Evolutionary conservation across 2,329 filamentous ascomycete genomes (phyloP), one percentile per base, ranked within the genome.

Genomic region (Endocalyx cinctus): DNA sequence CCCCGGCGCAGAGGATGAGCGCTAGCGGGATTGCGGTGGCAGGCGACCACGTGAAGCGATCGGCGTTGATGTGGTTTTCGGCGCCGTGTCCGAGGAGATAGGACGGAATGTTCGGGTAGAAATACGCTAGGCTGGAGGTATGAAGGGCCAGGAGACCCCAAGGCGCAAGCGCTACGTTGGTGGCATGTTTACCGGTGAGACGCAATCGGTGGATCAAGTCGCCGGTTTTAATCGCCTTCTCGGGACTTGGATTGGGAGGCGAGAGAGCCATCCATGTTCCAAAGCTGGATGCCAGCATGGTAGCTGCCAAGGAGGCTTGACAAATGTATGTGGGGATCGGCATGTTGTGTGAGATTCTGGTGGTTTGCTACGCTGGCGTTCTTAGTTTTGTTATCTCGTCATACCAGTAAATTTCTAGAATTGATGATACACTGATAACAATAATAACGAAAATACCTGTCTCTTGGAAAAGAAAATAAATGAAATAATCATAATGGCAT

Each of bases 1-100:
- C 25, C 1, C 60, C 60, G 4, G 35, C 50, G 25, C 46, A 48
- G 4, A 62, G 27, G 13, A 63, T 50, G 1, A 62, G 39, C 1
- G 45, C 48, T 6, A 66, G 30, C 3, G 62, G 62, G 14, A 65
- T 30, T 1, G 45, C 39, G 2, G 62, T 64, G 12, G 50, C 39
- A 10, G 45, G 14, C 5, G 61, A 61, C 60, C 62, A 66, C 6
- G 60, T 62, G 18, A 63, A 35, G 10, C 59, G 41, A 18, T 43
- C 25, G 1, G 31, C 13, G 35, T 62, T 57, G 7, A 66, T 37
- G 4, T 42, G 39, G 30, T 62, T 62, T n/a, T 45, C 40, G 5
- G 37, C 36, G n/a, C 53, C 59, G 35, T 55, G 27, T 16, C 47
- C 40, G n/a, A 59, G 37, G 5, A 60, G 29, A 16, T 26, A 33